These are phyloP conservation scores for Rhynchosporium graminicola DNA, from an alignment of 2,329 filamentous ascomycete species.

Conservation along the genomic window DNA sequence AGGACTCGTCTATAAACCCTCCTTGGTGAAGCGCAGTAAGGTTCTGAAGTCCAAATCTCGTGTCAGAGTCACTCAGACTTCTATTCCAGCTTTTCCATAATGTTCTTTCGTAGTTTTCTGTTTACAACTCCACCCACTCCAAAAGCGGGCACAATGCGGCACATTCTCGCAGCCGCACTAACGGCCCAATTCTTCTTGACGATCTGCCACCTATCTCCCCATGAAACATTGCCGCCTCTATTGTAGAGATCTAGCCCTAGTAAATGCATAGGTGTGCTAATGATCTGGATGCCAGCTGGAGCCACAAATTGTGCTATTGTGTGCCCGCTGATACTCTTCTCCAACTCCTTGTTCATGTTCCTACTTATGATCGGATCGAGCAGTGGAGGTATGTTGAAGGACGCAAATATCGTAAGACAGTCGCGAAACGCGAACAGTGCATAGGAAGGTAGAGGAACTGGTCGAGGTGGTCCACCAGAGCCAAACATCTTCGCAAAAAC, in stretches of 20 bases:
- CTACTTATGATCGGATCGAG: slow-evolving; percentile 69
- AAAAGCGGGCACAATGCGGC: slow-evolving; percentile 85
- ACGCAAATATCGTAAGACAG: slow-evolving; percentile 86
- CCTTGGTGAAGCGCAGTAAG: not conserved
- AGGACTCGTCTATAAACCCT: not conserved
- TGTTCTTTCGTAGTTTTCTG: slow-evolving; percentile 62
- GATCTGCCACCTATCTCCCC: slow-evolving; percentile 62
- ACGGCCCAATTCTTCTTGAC: slow-evolving; percentile 76
- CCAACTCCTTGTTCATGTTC: slow-evolving; percentile 54
- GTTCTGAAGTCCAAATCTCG: not conserved
- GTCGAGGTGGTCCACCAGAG: slow-evolving; percentile 52
- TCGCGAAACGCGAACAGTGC: slow-evolving; percentile 80
- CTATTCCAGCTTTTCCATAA: slow-evolving; percentile 52
- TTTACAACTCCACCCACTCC: slow-evolving; percentile 88
- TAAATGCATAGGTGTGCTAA: slow-evolving; percentile 82
- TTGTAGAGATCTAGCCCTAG: slow-evolving; percentile 88
- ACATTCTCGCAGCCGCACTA: slow-evolving; percentile 74
- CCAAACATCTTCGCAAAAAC: slow-evolving; percentile 84
- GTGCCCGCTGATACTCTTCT: slow-evolving; percentile 52
- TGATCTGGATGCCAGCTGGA: slow-evolving; percentile 75
- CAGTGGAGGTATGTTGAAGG: slow-evolving; percentile 83
- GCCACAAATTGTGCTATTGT: slow-evolving; percentile 77
- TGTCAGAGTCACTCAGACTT: not conserved
- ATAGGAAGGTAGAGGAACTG: slow-evolving; percentile 71
- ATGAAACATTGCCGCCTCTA: slow-evolving; percentile 50